These are phyloP conservation scores for Pleoardoris graminearum DNA, from an alignment of 2,329 filamentous ascomycete genomes.

Conservation along the genomic window DNA sequence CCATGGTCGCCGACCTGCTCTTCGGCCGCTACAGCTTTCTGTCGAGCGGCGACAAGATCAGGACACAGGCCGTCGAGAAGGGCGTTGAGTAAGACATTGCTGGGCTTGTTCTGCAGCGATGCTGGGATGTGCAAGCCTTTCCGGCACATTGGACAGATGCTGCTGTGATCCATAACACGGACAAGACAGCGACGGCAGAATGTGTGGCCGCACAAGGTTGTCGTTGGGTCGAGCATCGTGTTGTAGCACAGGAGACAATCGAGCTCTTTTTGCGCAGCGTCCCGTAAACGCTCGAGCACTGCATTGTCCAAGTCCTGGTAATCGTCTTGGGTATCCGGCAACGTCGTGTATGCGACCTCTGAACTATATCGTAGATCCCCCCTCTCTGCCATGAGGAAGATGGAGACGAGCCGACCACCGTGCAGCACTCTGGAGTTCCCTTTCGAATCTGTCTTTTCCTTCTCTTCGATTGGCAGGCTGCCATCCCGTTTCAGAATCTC, in stretches of 20 bases:
- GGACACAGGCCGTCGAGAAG: constrained; percentile 72
- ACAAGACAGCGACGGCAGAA: constrained; percentile 82
- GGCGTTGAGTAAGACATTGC: constrained; percentile 65
- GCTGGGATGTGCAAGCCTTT: constrained; percentile 61
- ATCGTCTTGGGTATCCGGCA: constrained; percentile 43
- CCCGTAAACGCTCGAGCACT: constrained; percentile 62
- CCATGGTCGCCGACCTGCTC: constrained; percentile 60
- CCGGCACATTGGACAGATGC: constrained; percentile 80
- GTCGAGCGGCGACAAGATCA: constrained; percentile 61
- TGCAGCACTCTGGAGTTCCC: constrained; percentile 50
- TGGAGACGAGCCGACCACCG: constrained; percentile 66
- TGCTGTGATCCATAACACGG: constrained; percentile 74
- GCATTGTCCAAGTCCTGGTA: constrained; percentile 51
- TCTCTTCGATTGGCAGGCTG: constrained; percentile 44
- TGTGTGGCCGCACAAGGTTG: constrained; percentile 85
- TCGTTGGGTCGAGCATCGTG: constrained; percentile 78
- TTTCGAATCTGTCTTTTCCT: constrained; percentile 21
- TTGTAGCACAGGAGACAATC: constrained; percentile 90
- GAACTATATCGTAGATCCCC: constrained; percentile 62
- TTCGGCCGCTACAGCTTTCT: constrained; percentile 60
- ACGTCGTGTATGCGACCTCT: constrained; percentile 57
- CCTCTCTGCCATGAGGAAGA: constrained; percentile 66
- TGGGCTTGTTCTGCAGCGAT: constrained; percentile 54
- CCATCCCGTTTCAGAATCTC: constrained; percentile 46
- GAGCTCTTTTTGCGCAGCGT: constrained; percentile 68